Evolutionary conservation across 352 stramenopile species (phyloP).

Genomic region (Globisporangium yorkense): DNA sequence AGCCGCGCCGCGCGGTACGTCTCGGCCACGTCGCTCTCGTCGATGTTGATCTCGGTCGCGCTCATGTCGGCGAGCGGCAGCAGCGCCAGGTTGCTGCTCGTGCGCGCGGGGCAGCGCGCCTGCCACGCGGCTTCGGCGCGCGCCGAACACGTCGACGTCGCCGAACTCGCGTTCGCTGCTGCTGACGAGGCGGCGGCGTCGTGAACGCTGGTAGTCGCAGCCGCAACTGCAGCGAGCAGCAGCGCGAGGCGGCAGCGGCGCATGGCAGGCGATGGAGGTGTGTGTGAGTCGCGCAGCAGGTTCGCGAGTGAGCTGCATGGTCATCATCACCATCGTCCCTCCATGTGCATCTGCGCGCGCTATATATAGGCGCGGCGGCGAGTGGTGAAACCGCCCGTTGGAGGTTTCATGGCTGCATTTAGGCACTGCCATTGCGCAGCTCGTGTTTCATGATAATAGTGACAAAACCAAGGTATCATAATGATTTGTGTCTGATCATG

Average conservation of each 20-base stretch:
- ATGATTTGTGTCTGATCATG: no score
- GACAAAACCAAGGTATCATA: no score
- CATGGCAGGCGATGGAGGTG: neutral
- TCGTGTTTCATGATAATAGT: no score
- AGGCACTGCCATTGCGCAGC: no score
- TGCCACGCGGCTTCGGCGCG: slow-evolving; percentile 45
- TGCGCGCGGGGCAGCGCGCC: slow-evolving; percentile 47
- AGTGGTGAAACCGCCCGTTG: no score
- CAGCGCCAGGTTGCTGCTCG: slow-evolving; percentile 45
- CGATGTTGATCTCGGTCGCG: slow-evolving; percentile 49
- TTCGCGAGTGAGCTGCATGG: no score
- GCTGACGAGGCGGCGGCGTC: neutral
- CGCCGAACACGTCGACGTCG: slow-evolving; percentile 42
- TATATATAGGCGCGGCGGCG: no score
- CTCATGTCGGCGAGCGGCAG: slow-evolving; percentile 48
- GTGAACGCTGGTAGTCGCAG: neutral
- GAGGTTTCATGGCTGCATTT: no score
- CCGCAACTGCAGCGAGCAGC: neutral
- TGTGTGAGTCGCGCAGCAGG: no score
- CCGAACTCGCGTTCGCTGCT: neutral
- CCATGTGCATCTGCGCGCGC: no score
- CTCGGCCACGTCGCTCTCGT: slow-evolving; percentile 45
- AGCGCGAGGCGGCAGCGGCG: neutral
- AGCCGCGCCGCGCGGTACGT: slow-evolving; percentile 67
- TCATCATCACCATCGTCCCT: no score